Evolutionary conservation across 2,329 filamentous ascomycete genomes (phyloP), one percentile per base, ranked within the genome.

Genomic region (Ophiostoma angusticollis): DNA sequence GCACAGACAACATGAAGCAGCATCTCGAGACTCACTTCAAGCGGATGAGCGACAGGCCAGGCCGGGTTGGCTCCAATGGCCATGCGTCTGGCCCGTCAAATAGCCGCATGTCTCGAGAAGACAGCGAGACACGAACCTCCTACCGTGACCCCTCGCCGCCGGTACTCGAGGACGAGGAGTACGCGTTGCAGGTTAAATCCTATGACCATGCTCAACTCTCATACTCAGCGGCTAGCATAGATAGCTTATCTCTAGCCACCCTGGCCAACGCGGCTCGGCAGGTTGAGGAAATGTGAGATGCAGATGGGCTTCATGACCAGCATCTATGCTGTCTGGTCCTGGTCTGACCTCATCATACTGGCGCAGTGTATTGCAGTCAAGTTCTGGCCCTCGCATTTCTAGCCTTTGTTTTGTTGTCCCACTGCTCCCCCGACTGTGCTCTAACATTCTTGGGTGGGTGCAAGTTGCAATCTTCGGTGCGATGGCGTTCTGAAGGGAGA

Each of bases 1-100:
- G 82, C 47, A 78, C 80, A 50, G 82, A 87, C 65, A 87, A 87
- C 64, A 87, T 87, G 82, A 84, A 85, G 66, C 82, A 86, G 60
- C 82, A 87, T 52, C 69, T 84, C 22, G 74, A 83, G 51, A 86
- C 81, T 1, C 82, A 87, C 56, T 79, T 73, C 59, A 78, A 77
- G 58, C 70, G 76, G 46, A 72, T 9, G 59, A 61, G 61, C 23
- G 64, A 68, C 21, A 60, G 62, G 2, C 50, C 52, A n/a, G 50
- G 50, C 8, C 44, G 56, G 9, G 47, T 50, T 11, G 49, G 51
- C 2, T 31, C 50, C 6, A 45, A 47, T 8, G 45, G 46, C 12
- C 41, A 46, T 21, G 45, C 51, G 1, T 47, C 48, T 14, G 45
- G 48, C 38, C 52, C 54, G 13, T 54, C 57, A 18, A 37, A 37